These are phyloP conservation scores for Fragaria vesca DNA, from an alignment of 306 rosid genomes.

Conservation along the genomic window DNA sequence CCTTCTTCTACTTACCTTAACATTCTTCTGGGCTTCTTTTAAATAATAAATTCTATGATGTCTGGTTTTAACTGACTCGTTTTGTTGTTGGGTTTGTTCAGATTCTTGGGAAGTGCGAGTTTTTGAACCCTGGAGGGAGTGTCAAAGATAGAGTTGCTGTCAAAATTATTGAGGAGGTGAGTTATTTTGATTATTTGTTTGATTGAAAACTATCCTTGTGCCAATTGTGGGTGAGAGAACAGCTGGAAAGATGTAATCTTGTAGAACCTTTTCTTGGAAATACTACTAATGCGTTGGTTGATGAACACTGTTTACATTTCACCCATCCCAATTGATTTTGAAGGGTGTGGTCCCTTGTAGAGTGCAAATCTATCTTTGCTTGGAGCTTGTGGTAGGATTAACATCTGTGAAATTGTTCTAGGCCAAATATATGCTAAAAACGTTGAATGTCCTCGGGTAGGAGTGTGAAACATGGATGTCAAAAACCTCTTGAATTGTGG, in stretches of 20 bases:
- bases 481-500: neutral
- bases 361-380: neutral
- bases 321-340: neutral
- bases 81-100: constrained; percentile 27
- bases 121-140: constrained; percentile 95
- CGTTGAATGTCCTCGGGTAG: neutral
- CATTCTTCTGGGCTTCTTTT: no score
- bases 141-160: constrained; percentile 93
- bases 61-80: no score
- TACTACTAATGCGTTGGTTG: neutral
- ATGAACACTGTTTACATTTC: neutral
- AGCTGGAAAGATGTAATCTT: neutral
- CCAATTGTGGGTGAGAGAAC: neutral
- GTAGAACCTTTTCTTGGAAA: neutral
- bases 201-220: neutral
- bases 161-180: constrained; percentile 80
- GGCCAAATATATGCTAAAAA: neutral
- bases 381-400: neutral
- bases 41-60: no score
- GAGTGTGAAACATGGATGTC: neutral
- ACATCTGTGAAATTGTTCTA: neutral
- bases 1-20: neutral
- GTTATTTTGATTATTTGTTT: neutral
- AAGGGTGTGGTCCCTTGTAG: neutral
- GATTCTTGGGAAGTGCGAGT: constrained; percentile 93